These are phyloP conservation scores for Tremella yokohamensis DNA, from an alignment of 768 basidiomycete species.

Conservation along the genomic window DNA sequence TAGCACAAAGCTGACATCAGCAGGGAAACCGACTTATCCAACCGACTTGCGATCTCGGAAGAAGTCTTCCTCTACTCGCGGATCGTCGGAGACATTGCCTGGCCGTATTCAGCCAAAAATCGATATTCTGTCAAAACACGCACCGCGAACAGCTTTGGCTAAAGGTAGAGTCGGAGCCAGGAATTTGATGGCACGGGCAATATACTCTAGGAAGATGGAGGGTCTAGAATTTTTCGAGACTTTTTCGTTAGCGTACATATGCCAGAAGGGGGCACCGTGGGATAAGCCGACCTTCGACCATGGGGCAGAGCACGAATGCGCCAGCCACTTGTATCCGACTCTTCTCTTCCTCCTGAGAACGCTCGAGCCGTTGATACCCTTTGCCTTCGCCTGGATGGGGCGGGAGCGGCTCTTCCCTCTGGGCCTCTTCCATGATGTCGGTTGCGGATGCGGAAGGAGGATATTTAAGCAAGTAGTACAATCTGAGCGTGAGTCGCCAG, in stretches of 20 bases:
- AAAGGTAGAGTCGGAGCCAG: constrained; percentile 47
- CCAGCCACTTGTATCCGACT: constrained; percentile 47
- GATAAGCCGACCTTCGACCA: constrained; percentile 44
- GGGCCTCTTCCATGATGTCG: constrained; percentile 16
- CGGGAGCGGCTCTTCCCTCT: constrained; percentile 15
- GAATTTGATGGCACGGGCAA: constrained; percentile 38
- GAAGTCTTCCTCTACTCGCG: constrained; percentile 52
- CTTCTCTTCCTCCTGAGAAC: constrained; percentile 24
- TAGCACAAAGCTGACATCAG: constrained; percentile 47
- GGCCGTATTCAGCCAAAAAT: background rate
- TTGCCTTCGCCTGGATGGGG: constrained; percentile 24
- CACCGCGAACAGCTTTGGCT: constrained; percentile 45
- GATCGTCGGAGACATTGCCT: constrained; percentile 53
- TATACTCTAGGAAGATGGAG: constrained; percentile 27
- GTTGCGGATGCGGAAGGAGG: constrained; percentile 27
- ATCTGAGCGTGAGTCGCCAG: constrained; percentile 17
- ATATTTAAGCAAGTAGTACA: constrained; percentile 48
- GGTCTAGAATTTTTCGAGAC: constrained; percentile 48
- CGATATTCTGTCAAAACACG: background rate
- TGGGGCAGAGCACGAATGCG: constrained; percentile 49
- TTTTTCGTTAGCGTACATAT: constrained; percentile 1
- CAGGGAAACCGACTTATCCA: background rate
- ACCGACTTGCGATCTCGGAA: constrained; percentile 42
- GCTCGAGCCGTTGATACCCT: constrained; percentile 27
- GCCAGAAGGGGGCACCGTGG: background rate